Conservation (phyloP, 1,284 basidiomycete genomes). For the Cutaneotrichosporon dermatis region DNA sequence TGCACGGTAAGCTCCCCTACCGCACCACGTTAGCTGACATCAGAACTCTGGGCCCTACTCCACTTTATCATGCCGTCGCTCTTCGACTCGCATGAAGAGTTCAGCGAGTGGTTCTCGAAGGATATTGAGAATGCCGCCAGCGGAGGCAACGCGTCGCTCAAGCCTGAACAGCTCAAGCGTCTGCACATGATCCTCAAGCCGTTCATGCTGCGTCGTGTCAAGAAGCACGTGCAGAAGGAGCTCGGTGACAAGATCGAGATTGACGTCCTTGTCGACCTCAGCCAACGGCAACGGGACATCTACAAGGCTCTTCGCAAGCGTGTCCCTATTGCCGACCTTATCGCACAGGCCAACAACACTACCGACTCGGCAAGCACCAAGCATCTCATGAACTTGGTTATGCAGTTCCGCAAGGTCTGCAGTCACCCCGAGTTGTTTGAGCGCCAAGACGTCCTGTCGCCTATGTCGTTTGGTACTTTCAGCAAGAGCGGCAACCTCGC, state of each 20-base stretch:
- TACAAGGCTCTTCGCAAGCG: constrained; percentile 88
- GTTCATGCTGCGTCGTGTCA: constrained; percentile 97
- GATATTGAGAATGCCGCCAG: constrained; percentile 96
- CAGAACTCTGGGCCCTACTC: constrained; percentile 97
- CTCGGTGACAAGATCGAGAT: constrained; percentile 99
- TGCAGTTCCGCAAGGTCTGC: constrained; percentile 99
- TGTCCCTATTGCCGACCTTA: constrained; percentile 89
- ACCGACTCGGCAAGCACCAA: constrained; percentile 56
- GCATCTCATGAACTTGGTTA: constrained; percentile 97
- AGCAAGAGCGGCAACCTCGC: constrained; percentile 74
- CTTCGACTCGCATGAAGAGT: constrained; percentile 99
- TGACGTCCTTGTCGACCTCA: constrained; percentile 91
- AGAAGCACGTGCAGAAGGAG: constrained; percentile 98
- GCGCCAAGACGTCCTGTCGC: constrained; percentile 89
- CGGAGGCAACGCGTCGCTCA: constrained; percentile 63
- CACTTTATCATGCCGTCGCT: constrained; percentile 99
- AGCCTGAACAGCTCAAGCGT: constrained; percentile 90
- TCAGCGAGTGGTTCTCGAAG: constrained; percentile 99
- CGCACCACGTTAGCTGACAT: neutral
- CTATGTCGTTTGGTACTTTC: constrained; percentile 82
- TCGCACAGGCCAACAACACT: constrained; percentile 89
- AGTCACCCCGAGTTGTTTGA: constrained; percentile 99
- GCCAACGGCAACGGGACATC: constrained; percentile 86
- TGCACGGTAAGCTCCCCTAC: constrained; percentile 70
- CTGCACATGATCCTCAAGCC: constrained; percentile 99